These are phyloP conservation scores for Blastocystis sp. DNA, from an alignment of 352 stramenopile genomes.

Conservation along the genomic window DNA sequence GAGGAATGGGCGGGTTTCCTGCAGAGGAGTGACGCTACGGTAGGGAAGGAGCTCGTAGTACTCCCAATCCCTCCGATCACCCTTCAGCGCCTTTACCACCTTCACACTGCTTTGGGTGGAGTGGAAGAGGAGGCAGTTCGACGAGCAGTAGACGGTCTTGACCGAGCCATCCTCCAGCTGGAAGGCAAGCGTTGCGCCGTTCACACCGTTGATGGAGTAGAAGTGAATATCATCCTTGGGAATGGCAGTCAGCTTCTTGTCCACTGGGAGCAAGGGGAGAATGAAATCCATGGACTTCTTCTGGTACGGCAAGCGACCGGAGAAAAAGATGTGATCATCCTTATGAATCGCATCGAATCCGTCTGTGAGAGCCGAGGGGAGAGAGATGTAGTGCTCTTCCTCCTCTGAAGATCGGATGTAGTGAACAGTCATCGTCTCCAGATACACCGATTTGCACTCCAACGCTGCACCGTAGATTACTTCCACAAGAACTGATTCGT, in stretches of 20 bases:
- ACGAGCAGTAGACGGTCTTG: not conserved
- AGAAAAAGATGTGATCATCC: conserved; percentile 2
- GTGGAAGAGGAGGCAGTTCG: conserved; percentile 37
- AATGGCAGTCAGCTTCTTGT: not conserved
- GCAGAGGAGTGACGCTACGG: not conserved
- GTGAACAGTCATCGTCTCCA: not conserved
- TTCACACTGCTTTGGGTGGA: not conserved
- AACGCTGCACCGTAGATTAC: not conserved
- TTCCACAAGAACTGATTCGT: conserved; percentile 14
- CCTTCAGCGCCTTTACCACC: not conserved
- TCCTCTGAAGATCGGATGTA: conserved; percentile 1
- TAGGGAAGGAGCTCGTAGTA: not conserved
- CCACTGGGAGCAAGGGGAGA: not conserved
- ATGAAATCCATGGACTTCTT: not conserved
- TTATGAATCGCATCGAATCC: not conserved
- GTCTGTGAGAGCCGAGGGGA: conserved; percentile 20
- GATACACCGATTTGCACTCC: not conserved
- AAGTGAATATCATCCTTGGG: not conserved
- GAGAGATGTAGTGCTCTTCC: not conserved
- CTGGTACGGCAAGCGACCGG: not conserved
- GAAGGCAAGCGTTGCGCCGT: not conserved
- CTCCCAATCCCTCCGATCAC: not conserved
- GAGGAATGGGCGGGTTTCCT: not conserved
- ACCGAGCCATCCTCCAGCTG: not conserved
- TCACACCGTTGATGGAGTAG: not conserved